Evolutionary conservation across 371 early-diverging fungal species (phyloP).

Genomic region (Apophysomyces trapeziformis): DNA sequence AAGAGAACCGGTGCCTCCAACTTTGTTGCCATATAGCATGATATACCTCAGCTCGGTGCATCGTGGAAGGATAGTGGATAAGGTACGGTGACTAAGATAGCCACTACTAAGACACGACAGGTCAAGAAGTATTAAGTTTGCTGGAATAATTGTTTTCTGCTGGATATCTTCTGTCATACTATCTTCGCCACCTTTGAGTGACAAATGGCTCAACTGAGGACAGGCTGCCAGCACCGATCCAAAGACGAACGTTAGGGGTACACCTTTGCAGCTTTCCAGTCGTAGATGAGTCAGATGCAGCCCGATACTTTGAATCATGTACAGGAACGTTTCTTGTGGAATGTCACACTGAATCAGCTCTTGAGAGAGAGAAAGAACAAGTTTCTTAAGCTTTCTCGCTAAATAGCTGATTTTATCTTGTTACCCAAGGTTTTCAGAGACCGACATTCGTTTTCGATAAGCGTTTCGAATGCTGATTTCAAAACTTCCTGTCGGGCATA

Average conservation of each 20-base stretch:
- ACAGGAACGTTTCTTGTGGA: background rate
- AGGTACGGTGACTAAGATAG: background rate
- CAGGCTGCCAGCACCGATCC: background rate
- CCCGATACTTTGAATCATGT: background rate
- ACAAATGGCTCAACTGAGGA: background rate
- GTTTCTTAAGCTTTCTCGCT: background rate
- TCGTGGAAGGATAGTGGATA: background rate
- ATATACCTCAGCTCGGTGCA: background rate
- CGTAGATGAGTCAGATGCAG: background rate
- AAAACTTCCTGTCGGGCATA: slow-evolving; percentile 3
- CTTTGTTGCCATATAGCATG: background rate
- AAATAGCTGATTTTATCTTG: background rate
- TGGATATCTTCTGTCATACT: background rate
- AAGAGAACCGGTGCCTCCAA: background rate
- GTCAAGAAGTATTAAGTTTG: background rate
- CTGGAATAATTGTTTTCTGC: background rate
- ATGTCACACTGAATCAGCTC: background rate
- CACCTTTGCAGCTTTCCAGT: background rate
- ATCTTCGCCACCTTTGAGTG: background rate
- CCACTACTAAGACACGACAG: background rate
- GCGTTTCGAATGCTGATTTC: background rate
- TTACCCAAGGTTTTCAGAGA: slow-evolving; percentile 7
- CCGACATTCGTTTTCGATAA: background rate
- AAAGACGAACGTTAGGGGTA: background rate
- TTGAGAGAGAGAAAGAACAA: background rate